Base-by-base conservation (phyloP, 257 asterid genomes). In the Penstemon davidsonii region DNA sequence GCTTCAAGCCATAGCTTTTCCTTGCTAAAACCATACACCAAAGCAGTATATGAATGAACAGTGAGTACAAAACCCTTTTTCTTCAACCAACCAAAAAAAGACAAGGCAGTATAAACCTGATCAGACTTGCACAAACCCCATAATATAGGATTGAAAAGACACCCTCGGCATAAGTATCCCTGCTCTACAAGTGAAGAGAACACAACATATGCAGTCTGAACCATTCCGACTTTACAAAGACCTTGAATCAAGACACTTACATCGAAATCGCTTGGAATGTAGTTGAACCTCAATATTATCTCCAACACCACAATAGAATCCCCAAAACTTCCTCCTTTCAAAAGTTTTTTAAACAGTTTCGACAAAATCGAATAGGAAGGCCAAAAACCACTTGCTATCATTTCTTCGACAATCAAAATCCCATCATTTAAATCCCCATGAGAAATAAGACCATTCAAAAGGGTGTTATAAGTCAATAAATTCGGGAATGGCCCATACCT, bases 61-160 rank as follows among this genome's bases (percentile, higher is more conserved):
- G 75, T 81, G 55, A 6, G 56, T 57, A 55, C 43, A 59, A 76
- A 67, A 6, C 89, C 88, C 73, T 79, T 88, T 80, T 82, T 86
- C 42, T 69, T 75, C 55, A 88, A 74, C 72, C 71, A 79, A 67
- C 87, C 81, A 69, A 88, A 70, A 79, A 82, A 79, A 3, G 90
- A 81, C 64, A 88, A 56, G 4, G 84, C 73, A 0, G 54, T 40
- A 57, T 60, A 18, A 62, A 62, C 55, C 62, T 73, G 70, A 33
- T 49, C 55, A 18, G 74, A 81, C 72, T 80, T 88, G 63, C 88
- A 82, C 58, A 85, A 71, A 60, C 86, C 78, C 92, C 90, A 85
- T 9, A 83, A 55, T 63, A 88, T 75, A 5, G 82, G 85, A 81
- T 81, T 84, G 73, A 67, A 83, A 54, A 66, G 57, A 64, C 12